Evolutionary conservation across 495 filamentous ascomycete species (phyloP), one percentile per base, ranked within the genome.

Genomic region (Thermochaetoides thermophila): DNA sequence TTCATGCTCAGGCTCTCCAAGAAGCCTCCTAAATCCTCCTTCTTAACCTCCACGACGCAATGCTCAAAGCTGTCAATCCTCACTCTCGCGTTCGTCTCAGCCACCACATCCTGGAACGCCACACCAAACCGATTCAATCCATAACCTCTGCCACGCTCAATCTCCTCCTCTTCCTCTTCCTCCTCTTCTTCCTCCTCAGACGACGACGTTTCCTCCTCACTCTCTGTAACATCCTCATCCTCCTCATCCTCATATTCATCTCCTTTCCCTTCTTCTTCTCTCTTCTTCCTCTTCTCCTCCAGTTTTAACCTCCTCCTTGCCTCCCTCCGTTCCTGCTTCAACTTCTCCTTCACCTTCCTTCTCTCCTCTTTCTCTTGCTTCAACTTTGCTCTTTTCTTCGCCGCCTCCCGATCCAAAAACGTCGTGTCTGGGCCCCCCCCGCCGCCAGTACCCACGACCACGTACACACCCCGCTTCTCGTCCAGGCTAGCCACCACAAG

Each of bases 1-100:
- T 85, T 87, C 69, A 84, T 74, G 53, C 86, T 94, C 53, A 97
- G 53, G 30, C 77, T 73, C 61, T 96, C 89, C 42, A 97, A 64
- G 54, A 97, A 97, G 8, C 78, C 84, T 13, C 76, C 71, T 18
- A 97, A 63, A 57, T 96, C 87, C 50, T 97, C 89, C 60, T 92
- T 93, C 60, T 77, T 73, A 19, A 97, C 89, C 59, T 96, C 89
- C 29, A 95, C 84, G 7, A 96, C 91, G 43, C 83, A 92, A 53
- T 92, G 79, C 58, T 97, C 91, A 55, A 97, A 97, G 57, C 79
- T 86, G 53, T 97, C 89, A 43, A 95, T 93, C 35, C 84, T 64
- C 13, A 96, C 83, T 11, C 85, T 64, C 3, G 86, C 82, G 39
- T 76, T 85, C 24, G 87, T 97, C 61, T 93, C 84, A 34, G 74